Conservation (phyloP, 2,329 filamentous ascomycete species). For the Pseudocercospora crystallina region DNA sequence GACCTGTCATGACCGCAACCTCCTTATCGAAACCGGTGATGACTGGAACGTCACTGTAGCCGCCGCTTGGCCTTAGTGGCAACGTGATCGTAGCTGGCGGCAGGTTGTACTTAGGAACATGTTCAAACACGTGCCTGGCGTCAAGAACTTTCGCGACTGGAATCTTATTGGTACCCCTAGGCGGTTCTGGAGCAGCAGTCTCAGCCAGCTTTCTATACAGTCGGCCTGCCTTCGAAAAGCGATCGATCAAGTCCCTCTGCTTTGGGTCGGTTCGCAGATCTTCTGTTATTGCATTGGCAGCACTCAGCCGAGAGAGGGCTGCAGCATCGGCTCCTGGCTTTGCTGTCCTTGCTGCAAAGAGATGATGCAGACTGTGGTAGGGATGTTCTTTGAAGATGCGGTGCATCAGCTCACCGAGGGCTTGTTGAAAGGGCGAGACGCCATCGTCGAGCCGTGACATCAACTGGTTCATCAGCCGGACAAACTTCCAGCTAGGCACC, state of each 20-base stretch:
- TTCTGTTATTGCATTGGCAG: constrained; percentile 68
- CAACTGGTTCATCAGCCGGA: constrained; percentile 88
- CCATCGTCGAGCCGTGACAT: constrained; percentile 84
- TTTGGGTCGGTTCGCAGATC: constrained; percentile 56
- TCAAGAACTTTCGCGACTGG: constrained; percentile 62
- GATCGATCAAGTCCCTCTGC: constrained; percentile 62
- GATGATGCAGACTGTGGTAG: constrained; percentile 95
- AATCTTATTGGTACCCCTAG: constrained; percentile 43
- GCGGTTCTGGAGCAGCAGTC: constrained; percentile 57
- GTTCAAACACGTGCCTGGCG: constrained; percentile 63
- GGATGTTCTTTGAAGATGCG: constrained; percentile 91
- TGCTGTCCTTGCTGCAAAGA: constrained; percentile 71
- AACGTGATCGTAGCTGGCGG: constrained; percentile 90
- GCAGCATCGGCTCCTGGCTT: constrained; percentile 63
- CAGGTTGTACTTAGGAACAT: constrained; percentile 58
- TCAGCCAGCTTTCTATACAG: constrained; percentile 63
- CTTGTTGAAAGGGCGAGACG: constrained; percentile 68
- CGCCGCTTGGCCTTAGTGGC: constrained; percentile 66
- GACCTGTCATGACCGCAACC: constrained; percentile 83
- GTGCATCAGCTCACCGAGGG: constrained; percentile 71
- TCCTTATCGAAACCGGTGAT: constrained; percentile 69
- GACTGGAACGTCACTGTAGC: constrained; percentile 76
- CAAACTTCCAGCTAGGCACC: constrained; percentile 90
- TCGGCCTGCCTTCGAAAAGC: constrained; percentile 72
- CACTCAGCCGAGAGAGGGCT: constrained; percentile 69